These are phyloP conservation scores for Lolium perenne DNA, from an alignment of 176 grass and related monocot genomes.

Conservation along the genomic window DNA sequence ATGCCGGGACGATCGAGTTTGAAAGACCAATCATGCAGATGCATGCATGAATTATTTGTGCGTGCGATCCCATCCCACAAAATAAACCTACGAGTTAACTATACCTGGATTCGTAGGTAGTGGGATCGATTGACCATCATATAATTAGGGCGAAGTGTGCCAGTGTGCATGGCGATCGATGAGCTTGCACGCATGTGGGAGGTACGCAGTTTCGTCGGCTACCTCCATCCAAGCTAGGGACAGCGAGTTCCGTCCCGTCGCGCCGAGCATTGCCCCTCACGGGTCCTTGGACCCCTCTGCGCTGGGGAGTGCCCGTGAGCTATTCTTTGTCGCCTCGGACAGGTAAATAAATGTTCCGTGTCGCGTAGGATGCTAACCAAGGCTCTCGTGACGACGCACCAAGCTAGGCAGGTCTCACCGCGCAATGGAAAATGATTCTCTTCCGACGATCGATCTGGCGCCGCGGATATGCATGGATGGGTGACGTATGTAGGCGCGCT, in stretches of 20 bases:
- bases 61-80: not conserved
- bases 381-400: slow-evolving; percentile 19
- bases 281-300: slow-evolving; percentile 4
- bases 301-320: not conserved
- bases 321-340: not conserved
- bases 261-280: slow-evolving; percentile 15
- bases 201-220: not conserved
- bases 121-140: not conserved
- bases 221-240: not conserved
- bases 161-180: not conserved
- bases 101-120: not conserved
- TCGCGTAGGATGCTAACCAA: slow-evolving; percentile 25
- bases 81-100: too few species aligned
- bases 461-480: not conserved
- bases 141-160: not conserved
- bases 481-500: too few species aligned
- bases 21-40: not conserved
- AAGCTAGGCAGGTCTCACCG: not conserved
- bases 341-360: slow-evolving; percentile 16
- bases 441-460: not conserved
- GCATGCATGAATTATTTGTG: not conserved
- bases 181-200: slow-evolving; percentile 7
- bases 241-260: slow-evolving; percentile 23
- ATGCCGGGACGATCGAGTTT: not conserved
- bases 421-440: not conserved